Percentiles rank a stretch among this genome's conserved stretches.
Conservation (phyloP, 2,329 filamentous ascomycete genomes). For the Fusarium anthophilum region DNA sequence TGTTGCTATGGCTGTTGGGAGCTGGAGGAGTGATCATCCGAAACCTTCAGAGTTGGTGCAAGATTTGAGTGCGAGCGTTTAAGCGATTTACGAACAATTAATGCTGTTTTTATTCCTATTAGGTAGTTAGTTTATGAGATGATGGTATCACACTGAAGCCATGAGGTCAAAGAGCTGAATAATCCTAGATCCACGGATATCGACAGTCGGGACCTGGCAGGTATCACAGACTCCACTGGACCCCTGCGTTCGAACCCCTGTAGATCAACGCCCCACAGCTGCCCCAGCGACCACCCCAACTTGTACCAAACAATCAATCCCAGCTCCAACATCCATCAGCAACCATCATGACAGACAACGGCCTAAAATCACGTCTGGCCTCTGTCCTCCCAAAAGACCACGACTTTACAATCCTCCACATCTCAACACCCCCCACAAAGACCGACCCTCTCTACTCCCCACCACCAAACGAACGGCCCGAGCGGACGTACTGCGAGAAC, state of each 20-base stretch:
- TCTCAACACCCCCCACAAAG: constrained; percentile 83
- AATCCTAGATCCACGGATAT: not conserved
- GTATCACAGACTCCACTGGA: not conserved
- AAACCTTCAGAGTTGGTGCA: constrained; percentile 8
- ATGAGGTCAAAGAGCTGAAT: not conserved
- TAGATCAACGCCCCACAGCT: constrained; percentile 11
- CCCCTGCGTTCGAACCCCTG: constrained; percentile 15
- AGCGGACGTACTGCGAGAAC: constrained; percentile 85
- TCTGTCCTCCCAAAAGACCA: constrained; percentile 62
- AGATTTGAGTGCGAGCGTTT: not conserved
- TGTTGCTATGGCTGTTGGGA: constrained; percentile 32
- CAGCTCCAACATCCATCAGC: constrained; percentile 1
- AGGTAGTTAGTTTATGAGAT: not conserved
- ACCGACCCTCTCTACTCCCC: constrained; percentile 82
- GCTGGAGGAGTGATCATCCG: constrained; percentile 25
- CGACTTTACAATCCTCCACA: constrained; percentile 79
- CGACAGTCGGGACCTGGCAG: not conserved
- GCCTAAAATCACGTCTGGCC: constrained; percentile 49
- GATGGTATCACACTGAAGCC: not conserved
- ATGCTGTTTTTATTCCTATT: not conserved
- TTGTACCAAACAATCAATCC: constrained; percentile 7
- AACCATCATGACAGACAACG: constrained; percentile 18
- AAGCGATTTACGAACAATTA: not conserved
- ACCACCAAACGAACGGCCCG: constrained; percentile 74
- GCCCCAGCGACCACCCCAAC: constrained; percentile 27